These are phyloP conservation scores for Cordyceps tenuipes DNA, from an alignment of 2,329 filamentous ascomycete species.

Conservation along the genomic window DNA sequence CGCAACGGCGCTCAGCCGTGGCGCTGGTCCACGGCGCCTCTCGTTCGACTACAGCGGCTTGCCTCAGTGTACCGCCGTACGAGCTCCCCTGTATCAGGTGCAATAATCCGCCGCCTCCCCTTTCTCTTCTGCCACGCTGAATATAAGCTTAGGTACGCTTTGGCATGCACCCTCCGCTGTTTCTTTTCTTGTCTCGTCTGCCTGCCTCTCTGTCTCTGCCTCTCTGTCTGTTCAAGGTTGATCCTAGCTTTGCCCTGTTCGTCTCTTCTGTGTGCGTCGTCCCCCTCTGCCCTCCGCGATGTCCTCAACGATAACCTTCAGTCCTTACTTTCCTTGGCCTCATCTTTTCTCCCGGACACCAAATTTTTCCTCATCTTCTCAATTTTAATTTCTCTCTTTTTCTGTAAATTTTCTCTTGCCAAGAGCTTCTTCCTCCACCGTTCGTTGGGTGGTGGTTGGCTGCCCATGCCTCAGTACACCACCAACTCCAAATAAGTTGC, in stretches of 20 bases:
- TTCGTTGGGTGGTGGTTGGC: not conserved
- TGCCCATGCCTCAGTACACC: not conserved
- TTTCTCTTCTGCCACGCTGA: not conserved
- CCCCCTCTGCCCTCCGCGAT: not conserved
- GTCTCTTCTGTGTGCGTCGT: not conserved
- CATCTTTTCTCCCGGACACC: too few relatives aligned
- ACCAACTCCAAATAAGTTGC: not conserved
- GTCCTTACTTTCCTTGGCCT: too few relatives aligned
- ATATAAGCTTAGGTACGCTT: slow-evolving; percentile 8
- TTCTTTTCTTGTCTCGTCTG: not conserved
- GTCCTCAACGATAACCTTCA: not conserved
- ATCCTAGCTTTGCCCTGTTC: not conserved
- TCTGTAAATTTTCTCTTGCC: not conserved
- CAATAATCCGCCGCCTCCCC: not conserved
- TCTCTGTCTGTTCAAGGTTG: not conserved
- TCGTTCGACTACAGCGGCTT: not conserved
- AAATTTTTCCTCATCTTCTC: too few relatives aligned
- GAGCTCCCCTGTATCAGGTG: not conserved
- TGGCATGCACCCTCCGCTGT: not conserved
- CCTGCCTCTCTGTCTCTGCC: not conserved
- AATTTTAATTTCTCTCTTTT: too few relatives aligned
- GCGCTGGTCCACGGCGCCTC: not conserved
- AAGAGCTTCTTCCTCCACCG: not conserved
- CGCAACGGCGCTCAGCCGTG: not conserved
- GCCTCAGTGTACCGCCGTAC: too few relatives aligned